Evolutionary conservation across 2,329 filamentous ascomycete genomes (phyloP).

Genomic region (Didymella keratinophila): DNA sequence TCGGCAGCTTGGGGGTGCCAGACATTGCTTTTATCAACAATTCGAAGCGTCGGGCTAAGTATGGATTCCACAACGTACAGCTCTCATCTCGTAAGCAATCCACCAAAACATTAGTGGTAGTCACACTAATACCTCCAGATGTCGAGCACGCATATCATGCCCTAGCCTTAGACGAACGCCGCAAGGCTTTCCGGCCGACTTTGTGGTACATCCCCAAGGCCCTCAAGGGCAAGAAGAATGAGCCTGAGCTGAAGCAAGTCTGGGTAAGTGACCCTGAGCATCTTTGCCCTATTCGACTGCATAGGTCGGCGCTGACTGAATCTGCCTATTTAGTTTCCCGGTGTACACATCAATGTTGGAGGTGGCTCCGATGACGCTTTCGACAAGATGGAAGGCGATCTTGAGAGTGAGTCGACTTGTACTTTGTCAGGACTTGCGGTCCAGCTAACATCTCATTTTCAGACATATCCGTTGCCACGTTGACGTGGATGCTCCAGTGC

Average conservation of each 20-base stretch:
- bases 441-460: too few relatives aligned
- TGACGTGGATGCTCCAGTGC: constrained; percentile 65
- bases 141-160: constrained; percentile 64
- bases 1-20: constrained; percentile 55
- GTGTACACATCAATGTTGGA: constrained; percentile 61
- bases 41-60: constrained; percentile 32
- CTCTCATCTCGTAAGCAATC: constrained; percentile 42
- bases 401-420: constrained; percentile 39
- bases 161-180: constrained; percentile 62
- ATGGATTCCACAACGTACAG: constrained; percentile 47
- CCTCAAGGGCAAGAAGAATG: constrained; percentile 20
- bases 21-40: constrained; percentile 49
- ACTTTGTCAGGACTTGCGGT: too few relatives aligned
- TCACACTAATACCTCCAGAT: constrained; percentile 37
- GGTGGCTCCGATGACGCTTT: constrained; percentile 53
- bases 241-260: constrained; percentile 57
- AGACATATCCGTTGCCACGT: constrained; percentile 57
- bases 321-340: constrained; percentile 50
- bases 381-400: constrained; percentile 43
- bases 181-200: constrained; percentile 61
- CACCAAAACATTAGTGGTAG: neutral
- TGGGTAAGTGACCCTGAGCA: constrained; percentile 54
- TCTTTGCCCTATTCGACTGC: too few relatives aligned
- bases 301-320: too few relatives aligned
- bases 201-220: constrained; percentile 54